A percentile compares a stretch with the other conserved stretches of the same genome.
These are phyloP conservation scores for Candida sonorensis DNA, from an alignment of 805 yeast genomes.

Conservation along the genomic window DNA sequence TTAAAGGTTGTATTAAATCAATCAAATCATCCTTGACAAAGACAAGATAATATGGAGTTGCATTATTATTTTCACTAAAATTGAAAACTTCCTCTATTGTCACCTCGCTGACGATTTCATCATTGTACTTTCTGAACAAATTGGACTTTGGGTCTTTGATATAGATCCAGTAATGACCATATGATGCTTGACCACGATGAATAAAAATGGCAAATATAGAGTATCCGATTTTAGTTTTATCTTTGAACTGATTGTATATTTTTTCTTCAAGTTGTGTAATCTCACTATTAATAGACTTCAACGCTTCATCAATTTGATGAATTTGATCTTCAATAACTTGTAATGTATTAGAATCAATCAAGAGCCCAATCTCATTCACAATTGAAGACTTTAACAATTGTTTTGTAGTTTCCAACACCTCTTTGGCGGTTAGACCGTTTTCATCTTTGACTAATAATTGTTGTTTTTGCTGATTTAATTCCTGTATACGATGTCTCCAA, in stretches of 20 bases:
- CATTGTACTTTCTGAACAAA: constrained; percentile 85
- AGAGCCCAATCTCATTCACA: constrained; percentile 27
- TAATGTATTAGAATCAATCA: constrained; percentile 41
- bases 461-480: constrained; percentile 36
- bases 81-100: constrained; percentile 59
- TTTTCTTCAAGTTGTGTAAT: constrained; percentile 38
- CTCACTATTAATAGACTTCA: constrained; percentile 30
- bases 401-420: constrained; percentile 48
- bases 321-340: constrained; percentile 42
- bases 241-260: constrained; percentile 55
- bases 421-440: constrained; percentile 42
- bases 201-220: constrained; percentile 86
- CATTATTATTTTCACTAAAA: constrained; percentile 62
- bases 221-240: constrained; percentile 62
- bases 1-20: constrained; percentile 57
- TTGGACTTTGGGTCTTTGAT: constrained; percentile 66
- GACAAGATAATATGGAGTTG: constrained; percentile 90
- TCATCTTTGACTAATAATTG: constrained; percentile 40
- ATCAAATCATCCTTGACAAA: constrained; percentile 63
- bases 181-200: constrained; percentile 92
- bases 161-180: constrained; percentile 97
- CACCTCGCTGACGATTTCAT: constrained; percentile 88
- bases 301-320: constrained; percentile 37
- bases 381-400: constrained; percentile 45
- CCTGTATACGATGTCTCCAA: constrained; percentile 53